A percentile compares a stretch with the other conserved stretches of the same genome.
Evolutionary conservation across 2,329 filamentous ascomycete genomes (phyloP).

Genomic region (Cladosporium colombiae): DNA sequence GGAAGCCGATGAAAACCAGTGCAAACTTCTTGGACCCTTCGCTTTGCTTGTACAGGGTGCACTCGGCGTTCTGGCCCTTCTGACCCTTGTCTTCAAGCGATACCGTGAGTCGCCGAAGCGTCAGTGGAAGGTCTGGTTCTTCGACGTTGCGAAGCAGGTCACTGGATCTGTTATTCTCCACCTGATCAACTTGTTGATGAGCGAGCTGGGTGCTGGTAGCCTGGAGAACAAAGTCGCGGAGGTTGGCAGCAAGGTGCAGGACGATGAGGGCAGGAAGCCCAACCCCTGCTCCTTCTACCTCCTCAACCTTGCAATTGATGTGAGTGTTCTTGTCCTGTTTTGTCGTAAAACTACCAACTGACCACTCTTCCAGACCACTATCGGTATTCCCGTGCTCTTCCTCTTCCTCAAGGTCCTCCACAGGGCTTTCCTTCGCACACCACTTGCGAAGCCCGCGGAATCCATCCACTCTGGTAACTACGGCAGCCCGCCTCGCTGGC

Average conservation of each 20-base stretch:
- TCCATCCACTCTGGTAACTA: slow-evolving; percentile 95
- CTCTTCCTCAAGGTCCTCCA: slow-evolving; percentile 80
- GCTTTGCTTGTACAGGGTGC: slow-evolving; percentile 87
- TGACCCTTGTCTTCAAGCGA: slow-evolving; percentile 89
- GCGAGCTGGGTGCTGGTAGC: slow-evolving; percentile 86
- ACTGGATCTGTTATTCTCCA: slow-evolving; percentile 91
- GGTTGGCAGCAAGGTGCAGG: slow-evolving; percentile 33
- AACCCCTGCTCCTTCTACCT: slow-evolving; percentile 98
- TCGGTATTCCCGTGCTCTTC: slow-evolving; percentile 94
- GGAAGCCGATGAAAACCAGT: slow-evolving; percentile 55
- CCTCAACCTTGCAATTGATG: slow-evolving; percentile 91
- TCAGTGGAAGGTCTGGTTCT: slow-evolving; percentile 95
- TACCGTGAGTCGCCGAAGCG: slow-evolving; percentile 90
- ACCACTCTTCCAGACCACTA: slow-evolving; percentile 67
- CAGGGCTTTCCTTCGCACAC: slow-evolving; percentile 68
- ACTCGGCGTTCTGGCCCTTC: slow-evolving; percentile 77
- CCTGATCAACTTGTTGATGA: slow-evolving; percentile 91
- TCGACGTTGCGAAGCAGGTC: slow-evolving; percentile 96
- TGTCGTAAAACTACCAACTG: slow-evolving; percentile 6
- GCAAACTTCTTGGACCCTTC: slow-evolving; percentile 84
- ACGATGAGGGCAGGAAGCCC: slow-evolving; percentile 63
- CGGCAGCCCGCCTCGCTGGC: slow-evolving; percentile 73
- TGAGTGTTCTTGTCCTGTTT: slow-evolving; percentile 53
- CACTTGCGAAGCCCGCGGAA: slow-evolving; percentile 76
- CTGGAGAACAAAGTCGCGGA: slow-evolving; percentile 57